Evolutionary conservation across 2,329 filamentous ascomycete genomes (phyloP), one percentile per base, ranked within the genome.

Genomic region (Colletotrichum melonis): DNA sequence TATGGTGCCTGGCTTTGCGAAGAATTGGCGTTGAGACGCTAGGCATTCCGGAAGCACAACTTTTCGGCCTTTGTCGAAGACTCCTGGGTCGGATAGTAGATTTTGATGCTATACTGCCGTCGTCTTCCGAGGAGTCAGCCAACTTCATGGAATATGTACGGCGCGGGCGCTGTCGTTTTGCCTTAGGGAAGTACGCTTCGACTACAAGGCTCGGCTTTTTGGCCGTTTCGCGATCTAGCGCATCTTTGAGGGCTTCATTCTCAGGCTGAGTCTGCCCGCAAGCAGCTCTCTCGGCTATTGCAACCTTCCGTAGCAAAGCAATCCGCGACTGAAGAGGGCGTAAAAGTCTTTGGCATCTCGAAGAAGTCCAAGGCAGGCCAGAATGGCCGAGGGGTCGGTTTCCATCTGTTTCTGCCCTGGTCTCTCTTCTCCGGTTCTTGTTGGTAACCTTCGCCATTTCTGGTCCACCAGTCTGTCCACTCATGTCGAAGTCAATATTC

Each of bases 261-360:
- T 26, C 49, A 32, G 5, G 52, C 22, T 7, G 8, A 28, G 24
- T 54, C 12, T 64, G 28, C 16, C 32, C 35, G 5, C 14, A 11
- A 26, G 32, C 14, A 9, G 38, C 16, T 38, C 35, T 64, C 28
- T 77, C 74, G 57, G 80, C 74, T 63, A 77, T 52, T 64, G 78
- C 76, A 11, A 84, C 78, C 56, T 81, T 83, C 46, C 82, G 82
- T 6, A 88, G 77, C 2, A 80, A 77, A n/a, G 79, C 76, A 28
- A 88, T 75, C 11, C 86, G 83, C 8, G 84, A 81, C 35, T 87
- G 81, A 0, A 88, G 77, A 42, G 87, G 86, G 3, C 86, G 85
- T 22, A 88, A 81, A 6, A 88, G 77, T 2, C 86, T 82, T 60
- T 85, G 83, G 57, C 86, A 88, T 68, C 86, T 80, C 63, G 84